These are phyloP conservation scores for Pisolithus sp. DNA, from an alignment of 768 basidiomycete species.

Conservation along the genomic window DNA sequence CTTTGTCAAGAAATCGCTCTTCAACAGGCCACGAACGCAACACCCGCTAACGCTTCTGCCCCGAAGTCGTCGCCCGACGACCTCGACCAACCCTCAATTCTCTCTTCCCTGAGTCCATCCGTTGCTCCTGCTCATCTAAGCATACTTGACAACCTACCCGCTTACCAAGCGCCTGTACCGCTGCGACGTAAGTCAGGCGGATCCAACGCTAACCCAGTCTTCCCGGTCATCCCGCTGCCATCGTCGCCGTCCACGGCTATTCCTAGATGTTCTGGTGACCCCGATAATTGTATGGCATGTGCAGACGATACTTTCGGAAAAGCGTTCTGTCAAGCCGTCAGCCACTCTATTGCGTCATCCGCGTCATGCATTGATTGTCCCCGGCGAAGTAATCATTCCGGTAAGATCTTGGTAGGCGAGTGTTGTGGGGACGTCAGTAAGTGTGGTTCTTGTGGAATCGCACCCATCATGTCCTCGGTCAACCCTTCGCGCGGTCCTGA, in stretches of 20 bases:
- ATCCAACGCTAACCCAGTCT: constrained; percentile 42
- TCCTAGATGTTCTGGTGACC: constrained; percentile 74
- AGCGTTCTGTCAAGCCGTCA: constrained; percentile 79
- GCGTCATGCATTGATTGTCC: constrained; percentile 55
- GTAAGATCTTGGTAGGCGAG: constrained; percentile 22
- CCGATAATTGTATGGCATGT: constrained; percentile 79
- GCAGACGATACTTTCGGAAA: constrained; percentile 81
- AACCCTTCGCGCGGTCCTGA: constrained; percentile 27
- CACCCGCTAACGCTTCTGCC: neutral
- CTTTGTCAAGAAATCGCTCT: constrained; percentile 67
- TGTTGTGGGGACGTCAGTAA: constrained; percentile 34
- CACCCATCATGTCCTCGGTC: constrained; percentile 23
- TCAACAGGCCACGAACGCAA: constrained; percentile 34
- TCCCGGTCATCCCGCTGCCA: constrained; percentile 39
- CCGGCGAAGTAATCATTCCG: constrained; percentile 23
- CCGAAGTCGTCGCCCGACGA: constrained; percentile 10
- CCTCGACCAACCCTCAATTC: constrained; percentile 8
- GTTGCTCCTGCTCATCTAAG: constrained; percentile 36
- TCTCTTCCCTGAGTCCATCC: constrained; percentile 19
- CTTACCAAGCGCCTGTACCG: constrained; percentile 78
- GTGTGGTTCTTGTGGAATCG: constrained; percentile 27
- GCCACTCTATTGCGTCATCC: constrained; percentile 48
- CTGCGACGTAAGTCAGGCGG: constrained; percentile 52
- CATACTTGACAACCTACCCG: constrained; percentile 70
- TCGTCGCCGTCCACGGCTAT: constrained; percentile 24